These are phyloP conservation scores for Akanthomyces muscarius DNA, from an alignment of 2,329 filamentous ascomycete genomes.

Conservation along the genomic window DNA sequence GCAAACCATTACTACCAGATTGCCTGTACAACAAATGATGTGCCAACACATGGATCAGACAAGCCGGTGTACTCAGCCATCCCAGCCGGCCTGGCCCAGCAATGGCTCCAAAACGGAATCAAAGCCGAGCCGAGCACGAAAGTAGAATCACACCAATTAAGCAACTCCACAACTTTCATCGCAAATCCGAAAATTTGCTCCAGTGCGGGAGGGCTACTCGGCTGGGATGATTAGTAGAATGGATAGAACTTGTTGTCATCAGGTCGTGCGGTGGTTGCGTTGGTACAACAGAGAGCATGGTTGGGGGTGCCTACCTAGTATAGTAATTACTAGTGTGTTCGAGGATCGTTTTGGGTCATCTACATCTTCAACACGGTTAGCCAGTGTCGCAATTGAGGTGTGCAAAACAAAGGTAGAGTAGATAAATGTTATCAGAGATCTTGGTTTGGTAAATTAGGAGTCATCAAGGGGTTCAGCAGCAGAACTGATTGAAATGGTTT, in stretches of 20 bases:
- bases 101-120: conserved; percentile 53
- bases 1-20: background rate
- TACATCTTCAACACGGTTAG: conserved; percentile 15
- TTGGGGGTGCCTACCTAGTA: conserved; percentile 4
- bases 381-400: background rate
- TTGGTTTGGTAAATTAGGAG: conserved; percentile 61
- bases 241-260: conserved; percentile 61
- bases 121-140: conserved; percentile 44
- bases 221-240: conserved; percentile 67
- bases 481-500: conserved; percentile 64
- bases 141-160: conserved; percentile 55
- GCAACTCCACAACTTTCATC: conserved; percentile 76
- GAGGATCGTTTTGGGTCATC: background rate
- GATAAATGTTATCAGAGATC: conserved; percentile 47
- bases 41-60: conserved; percentile 45
- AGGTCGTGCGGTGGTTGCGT: conserved; percentile 22
- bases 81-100: conserved; percentile 50
- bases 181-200: conserved; percentile 41
- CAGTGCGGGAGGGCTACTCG: conserved; percentile 70
- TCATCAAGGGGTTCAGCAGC: conserved; percentile 70
- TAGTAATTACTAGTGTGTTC: background rate
- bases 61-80: conserved; percentile 68
- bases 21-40: background rate
- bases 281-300: background rate
- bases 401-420: conserved; percentile 18